Evolutionary conservation across 352 stramenopile species (phyloP).

Genomic region (Phytophthora vignae): DNA sequence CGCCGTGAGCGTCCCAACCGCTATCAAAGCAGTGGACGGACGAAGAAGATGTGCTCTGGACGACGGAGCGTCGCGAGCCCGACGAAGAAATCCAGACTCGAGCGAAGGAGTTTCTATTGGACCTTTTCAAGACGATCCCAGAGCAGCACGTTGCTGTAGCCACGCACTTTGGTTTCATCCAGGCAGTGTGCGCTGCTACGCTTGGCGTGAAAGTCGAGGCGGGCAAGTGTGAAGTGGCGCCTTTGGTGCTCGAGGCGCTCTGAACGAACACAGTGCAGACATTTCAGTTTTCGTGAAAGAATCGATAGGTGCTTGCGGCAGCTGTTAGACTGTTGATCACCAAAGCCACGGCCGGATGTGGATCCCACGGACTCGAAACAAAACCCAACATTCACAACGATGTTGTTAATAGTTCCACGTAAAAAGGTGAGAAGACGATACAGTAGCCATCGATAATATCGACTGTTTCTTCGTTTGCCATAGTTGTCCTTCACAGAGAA

Average conservation of each 20-base stretch:
- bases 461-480: too few species aligned
- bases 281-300: too few species aligned
- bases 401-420: too few species aligned
- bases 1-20: neutral
- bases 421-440: too few species aligned
- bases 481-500: too few species aligned
- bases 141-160: slow-evolving; percentile 67
- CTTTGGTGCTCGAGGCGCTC: slow-evolving; percentile 47
- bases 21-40: slow-evolving; percentile 25
- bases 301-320: too few species aligned
- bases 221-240: slow-evolving; percentile 57
- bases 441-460: too few species aligned
- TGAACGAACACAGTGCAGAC: neutral
- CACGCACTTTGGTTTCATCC: slow-evolving; percentile 76
- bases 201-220: slow-evolving; percentile 39
- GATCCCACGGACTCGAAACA: too few species aligned
- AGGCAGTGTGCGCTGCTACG: slow-evolving; percentile 56
- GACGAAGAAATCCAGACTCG: slow-evolving; percentile 60
- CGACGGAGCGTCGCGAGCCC: slow-evolving; percentile 61
- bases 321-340: too few species aligned
- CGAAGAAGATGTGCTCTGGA: slow-evolving; percentile 66
- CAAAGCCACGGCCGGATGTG: too few species aligned
- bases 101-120: slow-evolving; percentile 54
- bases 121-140: slow-evolving; percentile 61
- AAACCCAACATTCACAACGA: too few species aligned